Evolutionary conservation across 495 filamentous ascomycete species (phyloP).

Genomic region (Xanthoparmelia taractica): DNA sequence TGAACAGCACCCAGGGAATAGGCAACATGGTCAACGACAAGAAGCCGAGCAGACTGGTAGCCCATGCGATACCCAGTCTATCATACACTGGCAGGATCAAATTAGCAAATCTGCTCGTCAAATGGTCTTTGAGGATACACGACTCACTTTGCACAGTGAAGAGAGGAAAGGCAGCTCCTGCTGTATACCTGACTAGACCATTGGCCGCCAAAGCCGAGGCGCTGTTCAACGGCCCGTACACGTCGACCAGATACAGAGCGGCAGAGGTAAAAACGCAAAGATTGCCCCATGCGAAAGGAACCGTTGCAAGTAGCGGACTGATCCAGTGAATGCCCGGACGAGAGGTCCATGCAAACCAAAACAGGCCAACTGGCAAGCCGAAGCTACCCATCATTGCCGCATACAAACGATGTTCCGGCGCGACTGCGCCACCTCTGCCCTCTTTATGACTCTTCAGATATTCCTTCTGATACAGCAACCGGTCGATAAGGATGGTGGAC

Average conservation of each 20-base stretch:
- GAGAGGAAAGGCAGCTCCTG: slow-evolving; percentile 59
- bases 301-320: slow-evolving; percentile 42
- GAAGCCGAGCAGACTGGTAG: slow-evolving; percentile 52
- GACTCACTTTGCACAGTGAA: slow-evolving; percentile 50
- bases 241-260: slow-evolving; percentile 49
- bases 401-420: slow-evolving; percentile 51
- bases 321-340: slow-evolving; percentile 33
- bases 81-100: slow-evolving; percentile 42
- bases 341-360: slow-evolving; percentile 46
- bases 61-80: slow-evolving; percentile 51
- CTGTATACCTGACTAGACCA: slow-evolving; percentile 52
- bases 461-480: slow-evolving; percentile 33
- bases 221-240: slow-evolving; percentile 47
- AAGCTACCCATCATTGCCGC: slow-evolving; percentile 52
- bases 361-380: slow-evolving; percentile 43
- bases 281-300: slow-evolving; percentile 63
- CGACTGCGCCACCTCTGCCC: slow-evolving; percentile 29
- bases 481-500: slow-evolving; percentile 41
- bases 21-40: slow-evolving; percentile 51
- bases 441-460: slow-evolving; percentile 25
- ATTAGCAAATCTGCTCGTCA: neutral
- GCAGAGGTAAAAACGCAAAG: slow-evolving; percentile 44
- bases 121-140: neutral
- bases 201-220: slow-evolving; percentile 58
- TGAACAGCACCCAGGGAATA: slow-evolving; percentile 48